Conservation (phyloP, 305 asterid species). For the Fraxinus ornus region DNA sequence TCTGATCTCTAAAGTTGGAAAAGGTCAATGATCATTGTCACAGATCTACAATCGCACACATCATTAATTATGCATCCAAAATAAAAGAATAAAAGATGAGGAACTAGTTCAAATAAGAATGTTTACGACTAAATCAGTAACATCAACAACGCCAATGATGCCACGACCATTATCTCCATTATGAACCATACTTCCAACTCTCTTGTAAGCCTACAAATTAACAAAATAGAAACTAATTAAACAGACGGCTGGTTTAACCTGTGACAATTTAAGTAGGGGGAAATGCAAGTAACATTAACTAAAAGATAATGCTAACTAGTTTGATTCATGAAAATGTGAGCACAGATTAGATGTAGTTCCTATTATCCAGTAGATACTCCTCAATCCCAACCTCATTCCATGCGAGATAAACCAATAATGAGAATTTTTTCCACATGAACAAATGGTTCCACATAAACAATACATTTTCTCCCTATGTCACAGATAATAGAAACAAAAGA, state of each 20-base stretch:
- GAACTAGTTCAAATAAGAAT: conserved; percentile 13
- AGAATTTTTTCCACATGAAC: neutral
- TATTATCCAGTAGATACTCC: neutral
- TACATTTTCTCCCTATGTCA: neutral
- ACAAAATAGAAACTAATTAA: conserved; percentile 15
- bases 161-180: conserved; percentile 75
- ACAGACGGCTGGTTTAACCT: neutral
- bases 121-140: conserved; percentile 56
- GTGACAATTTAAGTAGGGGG: neutral
- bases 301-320: neutral
- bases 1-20: conserved; percentile 2
- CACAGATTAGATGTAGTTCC: neutral
- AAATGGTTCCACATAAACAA: neutral
- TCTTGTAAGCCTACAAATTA: conserved; percentile 59
- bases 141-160: conserved; percentile 72
- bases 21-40: neutral
- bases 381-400: neutral
- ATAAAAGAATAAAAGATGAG: neutral
- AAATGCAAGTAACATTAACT: neutral
- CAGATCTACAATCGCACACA: conserved; percentile 1
- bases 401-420: neutral
- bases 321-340: neutral
- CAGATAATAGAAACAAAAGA: neutral
- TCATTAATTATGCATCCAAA: neutral
- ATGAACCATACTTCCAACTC: conserved; percentile 79